Evolutionary conservation across 2,329 filamentous ascomycete species (phyloP).

Genomic region (Shiraia bambusicola): DNA sequence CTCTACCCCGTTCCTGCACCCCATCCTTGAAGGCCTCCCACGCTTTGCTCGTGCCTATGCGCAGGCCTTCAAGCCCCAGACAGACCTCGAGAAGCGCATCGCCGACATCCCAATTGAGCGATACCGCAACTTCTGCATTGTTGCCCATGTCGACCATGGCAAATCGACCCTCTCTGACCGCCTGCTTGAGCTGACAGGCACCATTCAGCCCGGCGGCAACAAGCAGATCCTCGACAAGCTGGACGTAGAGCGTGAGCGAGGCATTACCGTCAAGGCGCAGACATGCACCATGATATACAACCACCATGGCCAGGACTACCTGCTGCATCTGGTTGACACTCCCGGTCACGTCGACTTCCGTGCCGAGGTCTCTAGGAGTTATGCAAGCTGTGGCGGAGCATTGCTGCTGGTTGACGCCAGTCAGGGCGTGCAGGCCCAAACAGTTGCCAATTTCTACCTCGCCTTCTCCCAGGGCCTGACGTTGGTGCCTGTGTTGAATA

Average conservation of each 20-base stretch:
- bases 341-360: constrained; percentile 97
- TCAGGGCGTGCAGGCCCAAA: constrained; percentile 96
- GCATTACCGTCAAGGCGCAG: constrained; percentile 98
- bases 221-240: constrained; percentile 97
- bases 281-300: constrained; percentile 98
- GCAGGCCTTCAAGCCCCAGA: constrained; percentile 42
- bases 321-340: constrained; percentile 93
- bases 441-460: constrained; percentile 96
- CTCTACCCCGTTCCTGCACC: constrained; percentile 1
- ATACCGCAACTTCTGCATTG: constrained; percentile 95
- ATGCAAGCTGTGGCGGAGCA: constrained; percentile 89
- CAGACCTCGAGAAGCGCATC: constrained; percentile 66
- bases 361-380: constrained; percentile 92
- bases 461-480: constrained; percentile 88
- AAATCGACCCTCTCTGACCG: constrained; percentile 95
- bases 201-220: constrained; percentile 79
- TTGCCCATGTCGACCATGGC: constrained; percentile 97
- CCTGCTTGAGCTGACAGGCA: constrained; percentile 89
- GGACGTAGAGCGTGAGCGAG: constrained; percentile 91
- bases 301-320: constrained; percentile 80
- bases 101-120: constrained; percentile 74
- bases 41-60: constrained; percentile 35
- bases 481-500: constrained; percentile 92
- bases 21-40: constrained; percentile 33
- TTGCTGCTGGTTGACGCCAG: constrained; percentile 92